Percentiles rank a stretch among this genome's conserved stretches.
Evolutionary conservation across 495 filamentous ascomycete species (phyloP).

Genomic region (Penicillium soppii): DNA sequence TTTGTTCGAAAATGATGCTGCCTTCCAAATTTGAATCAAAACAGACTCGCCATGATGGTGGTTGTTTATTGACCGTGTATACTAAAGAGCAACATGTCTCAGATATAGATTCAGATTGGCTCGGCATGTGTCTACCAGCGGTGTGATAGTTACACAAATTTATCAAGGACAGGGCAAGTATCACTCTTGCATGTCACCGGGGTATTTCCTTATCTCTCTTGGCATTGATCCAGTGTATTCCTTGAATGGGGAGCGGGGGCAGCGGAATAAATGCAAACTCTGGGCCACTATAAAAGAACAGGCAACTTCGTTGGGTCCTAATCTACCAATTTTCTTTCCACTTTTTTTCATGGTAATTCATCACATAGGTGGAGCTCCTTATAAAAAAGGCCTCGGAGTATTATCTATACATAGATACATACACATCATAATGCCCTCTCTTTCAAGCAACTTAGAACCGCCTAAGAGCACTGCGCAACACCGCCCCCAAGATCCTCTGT

Average conservation of each 20-base stretch:
- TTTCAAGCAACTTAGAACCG: neutral
- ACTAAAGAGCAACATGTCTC: neutral
- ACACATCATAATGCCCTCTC: constrained; percentile 2
- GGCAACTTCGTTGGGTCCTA: neutral
- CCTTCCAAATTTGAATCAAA: too few relatives aligned
- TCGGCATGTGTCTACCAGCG: neutral
- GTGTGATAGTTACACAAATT: constrained; percentile 10
- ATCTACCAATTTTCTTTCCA: neutral
- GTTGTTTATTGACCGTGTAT: neutral
- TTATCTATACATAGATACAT: neutral
- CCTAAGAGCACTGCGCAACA: neutral
- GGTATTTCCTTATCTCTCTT: constrained; percentile 9
- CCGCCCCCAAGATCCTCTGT: neutral
- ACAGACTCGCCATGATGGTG: neutral
- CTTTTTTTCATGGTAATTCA: neutral
- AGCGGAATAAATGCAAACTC: constrained; percentile 1
- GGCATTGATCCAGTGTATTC: constrained; percentile 5
- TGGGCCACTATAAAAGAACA: constrained; percentile 10
- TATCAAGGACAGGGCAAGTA: constrained; percentile 9
- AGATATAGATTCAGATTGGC: neutral
- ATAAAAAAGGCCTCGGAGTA: neutral
- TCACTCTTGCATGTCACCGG: constrained; percentile 1
- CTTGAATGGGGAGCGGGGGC: constrained; percentile 7
- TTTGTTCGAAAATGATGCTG: too few relatives aligned
- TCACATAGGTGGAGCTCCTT: neutral